These are phyloP conservation scores for Solanum pinnatisectum DNA, from an alignment of 257 asterid species.

Conservation along the genomic window DNA sequence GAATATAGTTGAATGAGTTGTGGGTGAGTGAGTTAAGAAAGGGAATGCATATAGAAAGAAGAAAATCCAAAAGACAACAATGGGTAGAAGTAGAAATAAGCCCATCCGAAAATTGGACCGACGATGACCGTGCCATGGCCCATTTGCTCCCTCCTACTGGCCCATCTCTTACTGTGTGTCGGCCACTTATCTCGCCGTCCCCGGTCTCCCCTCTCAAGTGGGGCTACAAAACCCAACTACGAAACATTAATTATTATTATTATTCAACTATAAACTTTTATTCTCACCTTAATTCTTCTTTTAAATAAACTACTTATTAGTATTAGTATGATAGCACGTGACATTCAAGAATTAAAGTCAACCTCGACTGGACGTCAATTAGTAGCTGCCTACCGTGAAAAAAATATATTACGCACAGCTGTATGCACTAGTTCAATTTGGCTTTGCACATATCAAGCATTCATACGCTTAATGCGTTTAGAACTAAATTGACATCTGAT, in stretches of 20 bases:
- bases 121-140: constrained; percentile 7
- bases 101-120: not conserved
- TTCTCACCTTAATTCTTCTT: not conserved
- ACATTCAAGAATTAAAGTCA: not conserved
- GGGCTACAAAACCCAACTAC: constrained; percentile 2
- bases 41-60: not conserved
- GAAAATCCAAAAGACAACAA: not conserved
- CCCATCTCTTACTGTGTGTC: constrained; percentile 6
- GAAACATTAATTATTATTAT: not conserved
- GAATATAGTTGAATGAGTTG: not conserved
- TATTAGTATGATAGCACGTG: not conserved
- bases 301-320: not conserved
- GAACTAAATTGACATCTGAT: not conserved
- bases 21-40: not conserved
- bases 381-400: not conserved
- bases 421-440: not conserved
- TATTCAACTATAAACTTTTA: not conserved
- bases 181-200: constrained; percentile 2
- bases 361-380: not conserved
- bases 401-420: not conserved
- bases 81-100: not conserved
- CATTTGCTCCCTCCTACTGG: not conserved
- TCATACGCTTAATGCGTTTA: not conserved
- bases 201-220: constrained; percentile 5
- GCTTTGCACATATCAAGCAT: not conserved